A percentile compares a stretch with the other conserved stretches of the same genome.
phyloP scores from a whole-genome alignment of 2,329 filamentous ascomycete species.

The Myriosclerotinia duriaeana region DNA sequence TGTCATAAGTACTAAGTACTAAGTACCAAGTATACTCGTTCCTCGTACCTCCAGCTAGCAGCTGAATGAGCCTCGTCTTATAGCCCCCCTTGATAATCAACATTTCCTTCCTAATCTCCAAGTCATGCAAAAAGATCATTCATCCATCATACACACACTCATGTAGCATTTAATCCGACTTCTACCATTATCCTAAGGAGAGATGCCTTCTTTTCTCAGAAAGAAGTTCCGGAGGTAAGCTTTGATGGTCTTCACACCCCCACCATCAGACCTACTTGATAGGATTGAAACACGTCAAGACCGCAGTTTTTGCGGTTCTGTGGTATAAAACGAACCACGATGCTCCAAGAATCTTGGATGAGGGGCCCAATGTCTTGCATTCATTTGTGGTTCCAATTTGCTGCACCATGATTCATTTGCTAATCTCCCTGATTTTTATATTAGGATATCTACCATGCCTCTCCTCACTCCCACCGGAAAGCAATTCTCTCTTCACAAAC shows the following conservation, averaged over 20 bases:
- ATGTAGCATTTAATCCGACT: not conserved
- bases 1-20: not conserved
- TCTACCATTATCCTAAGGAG: not conserved
- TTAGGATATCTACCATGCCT: conserved; percentile 29
- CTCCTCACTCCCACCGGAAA: conserved; percentile 36
- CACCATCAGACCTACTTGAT: conserved; percentile 5
- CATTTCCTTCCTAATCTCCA: not conserved
- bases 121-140: not conserved
- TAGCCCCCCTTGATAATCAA: conserved; percentile 1
- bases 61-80: conserved; percentile 19
- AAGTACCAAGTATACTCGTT: not conserved
- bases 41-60: not conserved
- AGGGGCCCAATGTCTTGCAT: conserved; percentile 17
- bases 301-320: not conserved
- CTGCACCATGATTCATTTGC: conserved; percentile 12
- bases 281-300: conserved; percentile 5
- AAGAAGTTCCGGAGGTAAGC: conserved; percentile 18
- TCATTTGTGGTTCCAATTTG: conserved; percentile 14
- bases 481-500: conserved; percentile 40
- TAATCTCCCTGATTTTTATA: not conserved
- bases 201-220: conserved; percentile 20
- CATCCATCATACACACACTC: conserved; percentile 7
- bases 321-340: not conserved
- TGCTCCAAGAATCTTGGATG: not conserved
- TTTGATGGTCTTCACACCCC: not conserved